These are phyloP conservation scores for Lactarius akahatsu DNA, from an alignment of 768 basidiomycete species.

Conservation along the genomic window DNA sequence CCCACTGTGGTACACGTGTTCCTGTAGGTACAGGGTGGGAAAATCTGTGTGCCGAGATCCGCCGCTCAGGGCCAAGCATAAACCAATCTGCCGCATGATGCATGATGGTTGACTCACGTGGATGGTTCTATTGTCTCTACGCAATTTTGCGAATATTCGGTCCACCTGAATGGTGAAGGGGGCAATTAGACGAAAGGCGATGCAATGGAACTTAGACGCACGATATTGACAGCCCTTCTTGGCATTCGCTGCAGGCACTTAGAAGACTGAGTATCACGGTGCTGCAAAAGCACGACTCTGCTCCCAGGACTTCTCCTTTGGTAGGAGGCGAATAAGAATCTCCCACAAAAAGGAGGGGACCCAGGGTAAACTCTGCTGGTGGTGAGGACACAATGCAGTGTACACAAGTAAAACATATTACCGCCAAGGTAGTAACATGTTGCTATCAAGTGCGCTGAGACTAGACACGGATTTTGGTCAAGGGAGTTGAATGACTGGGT, in stretches of 20 bases:
- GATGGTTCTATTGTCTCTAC: not conserved
- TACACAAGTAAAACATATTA: not conserved
- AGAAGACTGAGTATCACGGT: not conserved
- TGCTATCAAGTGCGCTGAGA: not conserved
- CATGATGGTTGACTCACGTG: not conserved
- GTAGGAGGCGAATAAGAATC: not conserved
- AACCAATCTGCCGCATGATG: not conserved
- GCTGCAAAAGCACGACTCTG: not conserved
- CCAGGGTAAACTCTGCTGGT: not conserved
- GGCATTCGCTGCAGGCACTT: not conserved
- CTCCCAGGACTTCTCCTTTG: not conserved
- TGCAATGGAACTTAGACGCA: not conserved
- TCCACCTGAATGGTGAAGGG: not conserved
- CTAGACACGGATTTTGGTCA: not conserved
- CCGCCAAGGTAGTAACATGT: not conserved
- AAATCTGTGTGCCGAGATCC: too few relatives aligned
- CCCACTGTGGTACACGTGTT: too few relatives aligned
- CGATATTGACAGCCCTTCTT: not conserved
- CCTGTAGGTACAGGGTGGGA: too few relatives aligned
- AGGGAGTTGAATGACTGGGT: not conserved
- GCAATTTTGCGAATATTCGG: not conserved
- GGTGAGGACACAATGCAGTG: too few relatives aligned
- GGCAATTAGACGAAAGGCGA: not conserved
- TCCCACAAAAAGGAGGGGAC: not conserved
- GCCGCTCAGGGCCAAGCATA: not conserved